A percentile compares a stretch with the other conserved stretches of the same genome.
Conservation (phyloP, 2,329 filamentous ascomycete genomes). For the Fusarium neocosmosporiellum region DNA sequence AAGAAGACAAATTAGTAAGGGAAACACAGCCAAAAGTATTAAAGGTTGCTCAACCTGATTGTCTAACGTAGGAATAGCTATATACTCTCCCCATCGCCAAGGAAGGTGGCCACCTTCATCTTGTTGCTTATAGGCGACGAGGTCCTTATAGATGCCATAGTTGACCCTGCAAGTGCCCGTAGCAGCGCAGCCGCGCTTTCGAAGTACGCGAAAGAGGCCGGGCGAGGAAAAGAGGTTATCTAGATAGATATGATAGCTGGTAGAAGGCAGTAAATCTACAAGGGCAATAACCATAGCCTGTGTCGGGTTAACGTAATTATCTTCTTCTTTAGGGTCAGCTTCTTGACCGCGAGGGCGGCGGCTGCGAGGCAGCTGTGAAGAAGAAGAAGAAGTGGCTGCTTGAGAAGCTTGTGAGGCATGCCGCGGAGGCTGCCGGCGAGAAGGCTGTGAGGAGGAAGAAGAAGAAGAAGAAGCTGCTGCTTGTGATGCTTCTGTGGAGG, state of each 20-base stretch:
- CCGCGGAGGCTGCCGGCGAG: too few species aligned
- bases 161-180: slow-evolving; percentile 5
- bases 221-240: not conserved
- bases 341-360: not conserved
- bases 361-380: not conserved
- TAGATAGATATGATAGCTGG: not conserved
- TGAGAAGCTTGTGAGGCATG: not conserved
- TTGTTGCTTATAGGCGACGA: slow-evolving; percentile 12
- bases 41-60: not conserved
- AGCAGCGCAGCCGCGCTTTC: not conserved
- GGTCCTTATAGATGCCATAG: slow-evolving; percentile 9
- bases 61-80: not conserved
- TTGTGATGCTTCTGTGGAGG: not conserved
- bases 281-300: not conserved
- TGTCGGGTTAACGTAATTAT: not conserved
- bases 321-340: not conserved
- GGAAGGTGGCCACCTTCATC: not conserved
- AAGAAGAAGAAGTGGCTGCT: not conserved
- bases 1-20: slow-evolving; percentile 16
- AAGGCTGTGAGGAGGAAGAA: too few species aligned
- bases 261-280: not conserved
- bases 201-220: not conserved
- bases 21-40: not conserved
- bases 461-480: not conserved
- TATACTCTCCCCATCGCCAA: not conserved